Evolutionary conservation across 2,329 filamentous ascomycete genomes (phyloP).

Genomic region (Aspergillus fumigatus): DNA sequence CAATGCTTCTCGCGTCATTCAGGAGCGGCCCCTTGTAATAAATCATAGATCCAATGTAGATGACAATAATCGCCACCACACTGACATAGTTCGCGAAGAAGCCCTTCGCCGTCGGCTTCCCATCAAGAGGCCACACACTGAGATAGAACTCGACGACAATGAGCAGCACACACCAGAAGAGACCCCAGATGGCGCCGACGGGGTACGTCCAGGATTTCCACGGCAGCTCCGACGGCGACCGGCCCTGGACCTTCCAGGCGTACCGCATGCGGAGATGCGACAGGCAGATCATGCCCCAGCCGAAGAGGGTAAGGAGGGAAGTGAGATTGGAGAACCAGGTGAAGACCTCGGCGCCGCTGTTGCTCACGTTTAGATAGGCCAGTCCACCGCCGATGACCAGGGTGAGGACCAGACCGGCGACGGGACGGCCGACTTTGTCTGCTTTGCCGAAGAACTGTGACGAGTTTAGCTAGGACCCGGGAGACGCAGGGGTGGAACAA

Average conservation of each 20-base stretch:
- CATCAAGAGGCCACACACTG: conserved; percentile 41
- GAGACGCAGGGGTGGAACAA: no score
- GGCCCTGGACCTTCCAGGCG: conserved; percentile 41
- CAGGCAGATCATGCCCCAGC: conserved; percentile 43
- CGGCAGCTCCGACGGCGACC: conserved; percentile 33
- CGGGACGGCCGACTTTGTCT: conserved; percentile 35
- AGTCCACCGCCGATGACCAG: conserved; percentile 62
- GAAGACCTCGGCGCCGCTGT: conserved; percentile 42
- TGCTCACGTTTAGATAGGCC: conserved; percentile 41
- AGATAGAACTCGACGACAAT: conserved; percentile 48
- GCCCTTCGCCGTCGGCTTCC: conserved; percentile 28
- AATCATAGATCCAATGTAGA: conserved; percentile 39
- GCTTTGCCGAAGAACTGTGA: conserved; percentile 25
- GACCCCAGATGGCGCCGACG: conserved; percentile 41
- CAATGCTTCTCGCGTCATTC: conserved; percentile 30
- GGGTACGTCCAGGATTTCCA: conserved; percentile 46
- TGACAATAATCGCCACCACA: conserved; percentile 39
- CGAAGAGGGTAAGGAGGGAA: conserved; percentile 43
- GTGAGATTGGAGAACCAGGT: conserved; percentile 47
- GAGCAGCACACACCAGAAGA: conserved; percentile 43
- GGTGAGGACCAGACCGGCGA: conserved; percentile 56
- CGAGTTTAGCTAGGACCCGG: neutral
- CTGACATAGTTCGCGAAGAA: conserved; percentile 49
- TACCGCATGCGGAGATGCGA: conserved; percentile 42
- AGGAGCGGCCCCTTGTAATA: conserved; percentile 38